A percentile compares a stretch with the other conserved stretches of the same genome.
These are phyloP conservation scores for Fusarium siculi DNA, from an alignment of 2,329 filamentous ascomycete genomes.

Conservation along the genomic window DNA sequence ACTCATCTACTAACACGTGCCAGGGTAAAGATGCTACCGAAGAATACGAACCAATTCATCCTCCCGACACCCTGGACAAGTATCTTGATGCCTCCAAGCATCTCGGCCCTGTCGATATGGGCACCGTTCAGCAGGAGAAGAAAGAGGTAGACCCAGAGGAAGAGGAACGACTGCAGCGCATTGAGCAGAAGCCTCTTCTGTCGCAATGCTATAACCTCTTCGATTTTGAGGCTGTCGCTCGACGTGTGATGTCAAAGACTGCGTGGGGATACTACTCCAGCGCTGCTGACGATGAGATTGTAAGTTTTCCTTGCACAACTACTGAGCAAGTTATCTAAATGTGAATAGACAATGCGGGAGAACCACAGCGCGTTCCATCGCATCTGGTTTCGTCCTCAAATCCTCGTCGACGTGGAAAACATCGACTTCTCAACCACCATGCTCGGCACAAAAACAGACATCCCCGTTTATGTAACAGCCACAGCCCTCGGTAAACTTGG, in stretches of 20 bases:
- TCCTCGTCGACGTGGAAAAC: constrained; percentile 89
- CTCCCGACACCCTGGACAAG: constrained; percentile 86
- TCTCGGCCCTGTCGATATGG: constrained; percentile 89
- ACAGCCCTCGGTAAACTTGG: constrained; percentile 96
- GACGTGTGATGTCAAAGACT: constrained; percentile 91
- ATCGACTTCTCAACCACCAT: constrained; percentile 92
- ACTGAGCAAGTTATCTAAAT: constrained; percentile 2
- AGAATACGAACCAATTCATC: constrained; percentile 89
- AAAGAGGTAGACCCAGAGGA: constrained; percentile 73
- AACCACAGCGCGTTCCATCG: constrained; percentile 97
- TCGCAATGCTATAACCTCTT: constrained; percentile 93
- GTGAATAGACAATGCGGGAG: constrained; percentile 82
- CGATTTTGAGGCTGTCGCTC: constrained; percentile 95
- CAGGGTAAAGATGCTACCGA: constrained; percentile 91
- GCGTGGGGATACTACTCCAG: constrained; percentile 99
- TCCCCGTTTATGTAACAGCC: constrained; percentile 96
- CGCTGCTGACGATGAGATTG: constrained; percentile 70
- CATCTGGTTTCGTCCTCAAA: constrained; percentile 92
- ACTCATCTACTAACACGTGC: constrained; percentile 13
- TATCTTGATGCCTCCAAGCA: constrained; percentile 89
- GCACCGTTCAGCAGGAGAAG: constrained; percentile 76
- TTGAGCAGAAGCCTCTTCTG: constrained; percentile 79
- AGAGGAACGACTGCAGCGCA: constrained; percentile 75
- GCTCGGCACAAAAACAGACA: constrained; percentile 85
- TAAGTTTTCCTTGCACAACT: constrained; percentile 32